These are phyloP conservation scores for Salicornia ramosissima DNA, from an alignment of 148 eudicot genomes.

Conservation along the genomic window DNA sequence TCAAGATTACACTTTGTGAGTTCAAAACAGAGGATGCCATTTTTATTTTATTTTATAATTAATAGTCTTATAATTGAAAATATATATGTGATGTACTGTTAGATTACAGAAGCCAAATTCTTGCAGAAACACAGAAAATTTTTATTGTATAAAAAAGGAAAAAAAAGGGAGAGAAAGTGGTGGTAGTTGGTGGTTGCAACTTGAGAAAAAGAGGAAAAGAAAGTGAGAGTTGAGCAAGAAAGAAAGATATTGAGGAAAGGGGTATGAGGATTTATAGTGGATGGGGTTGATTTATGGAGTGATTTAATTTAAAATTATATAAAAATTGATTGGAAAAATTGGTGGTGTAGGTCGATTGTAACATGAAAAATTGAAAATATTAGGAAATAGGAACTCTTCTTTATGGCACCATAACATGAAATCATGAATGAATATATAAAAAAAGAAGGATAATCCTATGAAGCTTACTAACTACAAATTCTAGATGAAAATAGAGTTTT, in stretches of 20 bases:
- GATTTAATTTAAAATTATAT: too few species aligned
- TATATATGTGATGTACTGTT: too few species aligned
- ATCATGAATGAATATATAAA: too few species aligned
- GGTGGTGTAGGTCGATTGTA: neutral
- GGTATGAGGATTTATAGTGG: constrained; percentile 9
- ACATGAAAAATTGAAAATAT: neutral
- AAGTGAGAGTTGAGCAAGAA: neutral
- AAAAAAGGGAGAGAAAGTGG: neutral
- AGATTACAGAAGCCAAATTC: neutral
- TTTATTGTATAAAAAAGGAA: too few species aligned
- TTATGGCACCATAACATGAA: neutral
- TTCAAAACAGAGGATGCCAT: constrained; percentile 38
- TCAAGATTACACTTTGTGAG: constrained; percentile 47
- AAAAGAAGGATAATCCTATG: neutral
- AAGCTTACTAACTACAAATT: too few species aligned
- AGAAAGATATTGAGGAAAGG: neutral
- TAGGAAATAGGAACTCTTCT: neutral
- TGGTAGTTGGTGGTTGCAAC: neutral
- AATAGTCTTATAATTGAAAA: neutral
- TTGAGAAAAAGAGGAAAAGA: constrained; percentile 7
- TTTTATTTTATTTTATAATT: neutral
- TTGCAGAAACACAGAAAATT: constrained; percentile 9
- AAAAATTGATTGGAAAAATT: too few species aligned
- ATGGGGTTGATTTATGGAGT: neutral
- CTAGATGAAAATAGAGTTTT: neutral